Evolutionary conservation across 176 grass and related monocot species (phyloP).

Genomic region (Leersia perrieri): DNA sequence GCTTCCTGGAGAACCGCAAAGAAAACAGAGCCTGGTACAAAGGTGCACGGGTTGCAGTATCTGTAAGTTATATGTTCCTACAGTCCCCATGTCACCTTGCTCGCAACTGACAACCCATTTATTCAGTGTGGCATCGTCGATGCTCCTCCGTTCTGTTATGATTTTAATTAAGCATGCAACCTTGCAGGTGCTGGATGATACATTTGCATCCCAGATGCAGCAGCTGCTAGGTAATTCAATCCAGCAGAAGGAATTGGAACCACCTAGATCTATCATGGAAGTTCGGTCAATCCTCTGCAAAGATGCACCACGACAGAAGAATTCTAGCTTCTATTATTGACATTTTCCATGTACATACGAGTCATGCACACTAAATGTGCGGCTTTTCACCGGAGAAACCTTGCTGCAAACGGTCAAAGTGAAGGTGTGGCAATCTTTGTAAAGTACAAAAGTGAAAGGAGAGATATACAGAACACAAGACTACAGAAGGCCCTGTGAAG

Average conservation of each 20-base stretch:
- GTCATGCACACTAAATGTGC: neutral
- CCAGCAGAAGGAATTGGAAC: constrained; percentile 77
- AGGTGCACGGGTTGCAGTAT: constrained; percentile 73
- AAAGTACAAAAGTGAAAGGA: constrained; percentile 1
- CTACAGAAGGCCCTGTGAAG: constrained; percentile 12
- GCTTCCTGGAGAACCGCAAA: constrained; percentile 88
- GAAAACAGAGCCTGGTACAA: constrained; percentile 95
- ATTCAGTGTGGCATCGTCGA: neutral
- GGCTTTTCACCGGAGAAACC: constrained; percentile 5
- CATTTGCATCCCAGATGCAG: constrained; percentile 92
- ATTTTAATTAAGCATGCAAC: constrained; percentile 15
- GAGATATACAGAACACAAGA: neutral
- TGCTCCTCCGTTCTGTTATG: neutral
- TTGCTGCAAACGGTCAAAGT: neutral
- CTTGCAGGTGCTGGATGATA: constrained; percentile 80
- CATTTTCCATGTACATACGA: constrained; percentile 32
- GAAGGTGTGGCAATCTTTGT: constrained; percentile 19
- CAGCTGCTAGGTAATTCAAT: constrained; percentile 77
- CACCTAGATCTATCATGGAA: constrained; percentile 91
- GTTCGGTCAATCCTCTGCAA: constrained; percentile 97
- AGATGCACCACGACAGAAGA: constrained; percentile 75
- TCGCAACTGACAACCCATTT: neutral
- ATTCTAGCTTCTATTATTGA: constrained; percentile 75
- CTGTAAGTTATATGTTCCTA: constrained; percentile 51
- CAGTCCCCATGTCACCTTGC: neutral